Evolutionary conservation across 176 grass and related monocot genomes (phyloP).

Genomic region (Otatea glauca): DNA sequence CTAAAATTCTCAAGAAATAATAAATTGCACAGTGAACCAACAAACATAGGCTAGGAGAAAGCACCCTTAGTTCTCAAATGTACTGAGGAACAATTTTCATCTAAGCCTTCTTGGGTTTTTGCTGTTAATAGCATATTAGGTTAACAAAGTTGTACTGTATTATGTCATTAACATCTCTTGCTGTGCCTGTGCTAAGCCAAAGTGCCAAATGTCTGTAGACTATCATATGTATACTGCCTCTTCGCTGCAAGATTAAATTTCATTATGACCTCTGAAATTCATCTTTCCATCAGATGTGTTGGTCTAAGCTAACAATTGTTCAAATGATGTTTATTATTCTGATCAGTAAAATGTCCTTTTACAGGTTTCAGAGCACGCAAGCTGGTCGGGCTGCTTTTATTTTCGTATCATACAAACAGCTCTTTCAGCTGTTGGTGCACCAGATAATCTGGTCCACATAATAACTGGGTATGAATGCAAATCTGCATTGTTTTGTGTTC

Average conservation of each 20-base stretch:
- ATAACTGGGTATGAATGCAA: conserved; percentile 74
- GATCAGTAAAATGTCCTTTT: conserved; percentile 10
- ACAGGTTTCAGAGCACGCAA: conserved; percentile 95
- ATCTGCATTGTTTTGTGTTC: conserved; percentile 30
- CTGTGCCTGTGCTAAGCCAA: conserved; percentile 12
- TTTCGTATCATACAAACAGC: conserved; percentile 94
- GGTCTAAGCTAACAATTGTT: neutral
- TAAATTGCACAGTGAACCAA: neutral
- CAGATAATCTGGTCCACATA: conserved; percentile 94
- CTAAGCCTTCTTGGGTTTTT: neutral
- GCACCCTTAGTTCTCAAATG: neutral
- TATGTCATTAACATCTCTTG: neutral
- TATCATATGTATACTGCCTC: neutral
- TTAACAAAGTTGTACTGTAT: neutral
- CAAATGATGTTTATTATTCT: conserved; percentile 24
- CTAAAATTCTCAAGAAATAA: neutral
- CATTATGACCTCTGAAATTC: neutral
- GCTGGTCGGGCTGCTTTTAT: conserved; percentile 99
- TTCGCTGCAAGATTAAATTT: neutral
- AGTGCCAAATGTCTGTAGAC: neutral
- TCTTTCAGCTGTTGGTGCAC: conserved; percentile 92
- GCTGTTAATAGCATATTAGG: neutral
- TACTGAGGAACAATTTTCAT: neutral
- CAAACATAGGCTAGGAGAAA: neutral
- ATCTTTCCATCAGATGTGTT: conserved; percentile 19